Percentiles rank a stretch among this genome's conserved stretches.
Evolutionary conservation across 306 rosid genomes (phyloP).

Genomic region (Casuarina cunninghamiana): DNA sequence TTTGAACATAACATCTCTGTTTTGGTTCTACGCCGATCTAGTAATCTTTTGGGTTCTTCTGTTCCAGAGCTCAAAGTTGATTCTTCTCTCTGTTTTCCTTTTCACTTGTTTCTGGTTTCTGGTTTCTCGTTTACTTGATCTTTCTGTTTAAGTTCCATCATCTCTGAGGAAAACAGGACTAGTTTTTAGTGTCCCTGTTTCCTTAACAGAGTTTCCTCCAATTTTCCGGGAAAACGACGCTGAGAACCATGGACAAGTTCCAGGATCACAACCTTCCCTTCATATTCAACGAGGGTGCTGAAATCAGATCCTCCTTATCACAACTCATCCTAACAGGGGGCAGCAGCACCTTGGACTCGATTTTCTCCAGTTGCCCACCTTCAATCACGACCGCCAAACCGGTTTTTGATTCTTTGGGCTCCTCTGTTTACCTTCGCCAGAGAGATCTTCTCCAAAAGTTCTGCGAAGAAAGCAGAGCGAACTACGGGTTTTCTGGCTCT

Average conservation of each 20-base stretch:
- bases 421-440: conserved; percentile 81
- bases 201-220: not conserved
- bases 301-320: conserved; percentile 62
- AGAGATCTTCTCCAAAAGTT: conserved; percentile 73
- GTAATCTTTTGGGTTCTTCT: conserved; percentile 19
- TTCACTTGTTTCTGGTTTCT: not conserved
- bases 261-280: conserved; percentile 28
- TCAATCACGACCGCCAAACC: conserved; percentile 14
- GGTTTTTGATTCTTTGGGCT: conserved; percentile 49
- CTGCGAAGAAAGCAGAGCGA: conserved; percentile 45
- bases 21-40: conserved; percentile 1
- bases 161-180: conserved; percentile 23
- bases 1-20: not conserved
- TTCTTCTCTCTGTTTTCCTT: not conserved
- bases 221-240: not conserved
- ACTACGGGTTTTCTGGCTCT: conserved; percentile 15
- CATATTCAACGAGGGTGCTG: conserved; percentile 22
- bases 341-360: conserved; percentile 80
- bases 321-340: conserved; percentile 62
- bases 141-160: not conserved
- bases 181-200: conserved; percentile 37
- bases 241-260: conserved; percentile 38
- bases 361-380: conserved; percentile 56
- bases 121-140: not conserved
- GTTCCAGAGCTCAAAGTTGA: conserved; percentile 3